These are phyloP conservation scores for Ogataea ganodermae DNA, from an alignment of 805 yeast genomes.

Conservation along the genomic window DNA sequence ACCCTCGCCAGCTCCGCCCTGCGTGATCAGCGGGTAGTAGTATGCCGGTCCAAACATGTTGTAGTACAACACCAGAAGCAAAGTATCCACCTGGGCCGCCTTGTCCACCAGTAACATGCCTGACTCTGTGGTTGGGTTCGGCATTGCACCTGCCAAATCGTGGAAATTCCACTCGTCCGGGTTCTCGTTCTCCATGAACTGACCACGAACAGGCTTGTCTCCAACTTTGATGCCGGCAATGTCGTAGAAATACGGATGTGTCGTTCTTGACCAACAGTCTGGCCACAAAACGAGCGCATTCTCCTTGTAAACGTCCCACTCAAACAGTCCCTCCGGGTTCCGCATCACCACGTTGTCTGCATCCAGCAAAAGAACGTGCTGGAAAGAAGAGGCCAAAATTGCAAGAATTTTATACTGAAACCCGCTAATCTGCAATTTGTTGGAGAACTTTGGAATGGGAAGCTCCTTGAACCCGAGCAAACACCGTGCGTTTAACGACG, in stretches of 20 bases:
- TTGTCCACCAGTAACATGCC: slow-evolving; percentile 69
- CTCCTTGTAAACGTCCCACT: slow-evolving; percentile 42
- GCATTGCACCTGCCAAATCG: slow-evolving; percentile 62
- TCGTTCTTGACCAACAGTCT: slow-evolving; percentile 70
- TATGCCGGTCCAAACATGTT: slow-evolving; percentile 63
- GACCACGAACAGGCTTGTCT: slow-evolving; percentile 38
- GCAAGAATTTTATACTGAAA: slow-evolving; percentile 56
- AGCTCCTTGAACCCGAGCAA: slow-evolving; percentile 38
- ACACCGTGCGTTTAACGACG: slow-evolving; percentile 48
- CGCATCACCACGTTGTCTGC: slow-evolving; percentile 51
- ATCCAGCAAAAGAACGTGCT: slow-evolving; percentile 49
- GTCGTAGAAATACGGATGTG: slow-evolving; percentile 59
- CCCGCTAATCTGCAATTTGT: slow-evolving; percentile 40
- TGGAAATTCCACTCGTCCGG: slow-evolving; percentile 48
- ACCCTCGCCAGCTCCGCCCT: slow-evolving; percentile 77
- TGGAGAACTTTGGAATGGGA: slow-evolving; percentile 30
- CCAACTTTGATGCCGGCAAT: slow-evolving; percentile 48
- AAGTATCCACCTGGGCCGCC: slow-evolving; percentile 51
- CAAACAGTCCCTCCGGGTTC: slow-evolving; percentile 48
- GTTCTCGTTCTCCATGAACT: slow-evolving; percentile 20
- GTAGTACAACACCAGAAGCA: slow-evolving; percentile 61
- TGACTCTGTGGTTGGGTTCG: slow-evolving; percentile 68
- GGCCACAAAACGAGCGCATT: slow-evolving; percentile 62
- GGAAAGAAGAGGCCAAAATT: slow-evolving; percentile 46
- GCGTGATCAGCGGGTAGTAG: slow-evolving; percentile 67